Conservation (phyloP, 177 flowering plant genomes). For the Vitis hybrid region DNA sequence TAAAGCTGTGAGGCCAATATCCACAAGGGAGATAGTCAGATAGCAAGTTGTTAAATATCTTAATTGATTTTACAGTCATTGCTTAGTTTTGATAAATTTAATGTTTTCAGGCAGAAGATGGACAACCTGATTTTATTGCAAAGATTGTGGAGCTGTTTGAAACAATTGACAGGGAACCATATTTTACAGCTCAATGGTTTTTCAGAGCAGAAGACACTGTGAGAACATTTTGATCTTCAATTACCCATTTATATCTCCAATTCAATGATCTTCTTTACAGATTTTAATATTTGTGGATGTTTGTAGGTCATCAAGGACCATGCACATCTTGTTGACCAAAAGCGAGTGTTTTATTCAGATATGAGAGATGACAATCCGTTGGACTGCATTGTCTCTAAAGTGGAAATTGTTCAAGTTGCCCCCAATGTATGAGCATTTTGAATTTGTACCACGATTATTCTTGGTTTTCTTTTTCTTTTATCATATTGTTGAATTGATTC, state of each 20-base stretch:
- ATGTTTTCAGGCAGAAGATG: slow-evolving; percentile 31
- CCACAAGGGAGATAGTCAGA: too few relatives aligned
- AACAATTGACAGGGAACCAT: slow-evolving; percentile 30
- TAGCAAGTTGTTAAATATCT: neutral
- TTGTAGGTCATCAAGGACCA: slow-evolving; percentile 29
- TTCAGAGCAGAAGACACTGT: slow-evolving; percentile 60
- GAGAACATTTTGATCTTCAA: slow-evolving; percentile 7
- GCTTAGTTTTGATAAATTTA: neutral
- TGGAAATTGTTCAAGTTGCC: slow-evolving; percentile 23
- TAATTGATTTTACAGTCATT: neutral
- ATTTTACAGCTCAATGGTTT: slow-evolving; percentile 58
- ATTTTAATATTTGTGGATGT: neutral
- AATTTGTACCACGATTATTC: neutral
- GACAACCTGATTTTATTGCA: slow-evolving; percentile 32
- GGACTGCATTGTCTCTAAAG: slow-evolving; percentile 37
- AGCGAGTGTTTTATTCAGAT: slow-evolving; percentile 41
- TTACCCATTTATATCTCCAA: neutral
- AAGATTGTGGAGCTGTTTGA: slow-evolving; percentile 57
- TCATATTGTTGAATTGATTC: neutral
- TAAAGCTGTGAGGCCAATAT: too few relatives aligned
- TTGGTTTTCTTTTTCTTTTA: neutral
- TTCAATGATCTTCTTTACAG: neutral
- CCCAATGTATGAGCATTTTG: slow-evolving; percentile 17
- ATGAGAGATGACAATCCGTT: slow-evolving; percentile 40
- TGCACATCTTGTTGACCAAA: slow-evolving; percentile 15